Conservation (phyloP, 1,284 basidiomycete species). For the Marasmius tenuissimus region DNA sequence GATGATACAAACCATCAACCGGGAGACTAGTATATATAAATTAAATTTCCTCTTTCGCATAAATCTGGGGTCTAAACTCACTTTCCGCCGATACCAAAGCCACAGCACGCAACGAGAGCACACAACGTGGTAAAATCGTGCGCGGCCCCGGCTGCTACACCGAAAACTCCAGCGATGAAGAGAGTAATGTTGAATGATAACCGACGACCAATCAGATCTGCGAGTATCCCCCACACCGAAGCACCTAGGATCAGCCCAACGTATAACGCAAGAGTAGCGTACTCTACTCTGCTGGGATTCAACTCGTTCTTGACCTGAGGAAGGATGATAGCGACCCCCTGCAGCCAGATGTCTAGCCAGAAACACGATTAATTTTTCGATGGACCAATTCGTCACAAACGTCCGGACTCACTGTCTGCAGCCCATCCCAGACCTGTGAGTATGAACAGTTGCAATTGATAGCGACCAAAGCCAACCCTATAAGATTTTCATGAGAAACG, state of each 20-base stretch:
- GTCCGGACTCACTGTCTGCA: slow-evolving; percentile 44
- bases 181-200: slow-evolving; percentile 62
- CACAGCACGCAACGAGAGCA: slow-evolving; percentile 49
- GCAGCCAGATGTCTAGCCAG: slow-evolving; percentile 37
- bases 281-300: slow-evolving; percentile 42
- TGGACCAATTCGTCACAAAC: not conserved
- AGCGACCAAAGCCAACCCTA: slow-evolving; percentile 61
- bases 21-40: slow-evolving; percentile 36
- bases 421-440: slow-evolving; percentile 56
- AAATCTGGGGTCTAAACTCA: slow-evolving; percentile 23
- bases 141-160: slow-evolving; percentile 55
- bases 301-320: slow-evolving; percentile 47
- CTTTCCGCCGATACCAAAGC: slow-evolving; percentile 63
- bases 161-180: slow-evolving; percentile 59
- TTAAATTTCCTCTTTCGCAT: not conserved
- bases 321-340: slow-evolving; percentile 53
- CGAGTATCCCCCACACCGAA: slow-evolving; percentile 50
- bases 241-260: slow-evolving; percentile 60
- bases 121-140: slow-evolving; percentile 51
- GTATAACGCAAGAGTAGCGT: slow-evolving; percentile 55
- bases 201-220: slow-evolving; percentile 49
- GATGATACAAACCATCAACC: slow-evolving; percentile 43
- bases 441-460: slow-evolving; percentile 59
- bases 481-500: slow-evolving; percentile 2
- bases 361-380: slow-evolving; percentile 5